Percentiles rank a stretch among this genome's conserved stretches.
Evolutionary conservation across 306 rosid species (phyloP).

Genomic region (Purshia tridentata): DNA sequence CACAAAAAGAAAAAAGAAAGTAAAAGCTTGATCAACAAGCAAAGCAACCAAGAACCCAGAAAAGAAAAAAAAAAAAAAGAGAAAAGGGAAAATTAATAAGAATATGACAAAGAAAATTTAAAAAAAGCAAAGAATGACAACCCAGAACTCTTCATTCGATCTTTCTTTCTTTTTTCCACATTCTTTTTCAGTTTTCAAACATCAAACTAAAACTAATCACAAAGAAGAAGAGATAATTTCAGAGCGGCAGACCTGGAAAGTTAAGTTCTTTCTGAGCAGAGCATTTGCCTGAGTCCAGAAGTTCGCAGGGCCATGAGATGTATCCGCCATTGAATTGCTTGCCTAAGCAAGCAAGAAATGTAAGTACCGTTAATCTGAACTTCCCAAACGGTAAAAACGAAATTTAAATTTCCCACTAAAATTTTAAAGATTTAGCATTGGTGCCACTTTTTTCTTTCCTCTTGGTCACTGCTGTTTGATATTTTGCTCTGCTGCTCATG

Average conservation of each 20-base stretch:
- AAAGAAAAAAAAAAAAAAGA: neutral
- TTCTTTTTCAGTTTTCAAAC: neutral
- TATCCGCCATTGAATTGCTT: constrained; percentile 39
- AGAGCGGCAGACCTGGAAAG: constrained; percentile 58
- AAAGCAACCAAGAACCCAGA: constrained; percentile 1
- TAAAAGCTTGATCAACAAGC: neutral
- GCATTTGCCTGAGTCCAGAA: constrained; percentile 92
- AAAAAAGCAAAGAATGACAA: neutral
- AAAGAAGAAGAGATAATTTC: neutral
- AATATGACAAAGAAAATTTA: neutral
- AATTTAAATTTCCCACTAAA: constrained; percentile 14
- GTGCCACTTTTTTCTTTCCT: neutral
- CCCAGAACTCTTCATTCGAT: neutral
- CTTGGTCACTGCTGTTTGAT: neutral
- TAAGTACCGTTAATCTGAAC: constrained; percentile 7
- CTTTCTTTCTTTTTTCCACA: neutral
- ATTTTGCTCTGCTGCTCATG: neutral
- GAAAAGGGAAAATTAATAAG: neutral
- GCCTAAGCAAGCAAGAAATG: neutral
- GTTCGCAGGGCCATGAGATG: constrained; percentile 51
- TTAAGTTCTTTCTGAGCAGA: constrained; percentile 76
- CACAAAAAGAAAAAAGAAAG: neutral
- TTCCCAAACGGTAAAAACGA: neutral
- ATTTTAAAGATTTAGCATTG: neutral
- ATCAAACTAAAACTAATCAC: neutral